A percentile compares a stretch with the other conserved stretches of the same genome.
phyloP scores from a whole-genome alignment of 1,139 yeast species.

The Pichia sp. region DNA sequence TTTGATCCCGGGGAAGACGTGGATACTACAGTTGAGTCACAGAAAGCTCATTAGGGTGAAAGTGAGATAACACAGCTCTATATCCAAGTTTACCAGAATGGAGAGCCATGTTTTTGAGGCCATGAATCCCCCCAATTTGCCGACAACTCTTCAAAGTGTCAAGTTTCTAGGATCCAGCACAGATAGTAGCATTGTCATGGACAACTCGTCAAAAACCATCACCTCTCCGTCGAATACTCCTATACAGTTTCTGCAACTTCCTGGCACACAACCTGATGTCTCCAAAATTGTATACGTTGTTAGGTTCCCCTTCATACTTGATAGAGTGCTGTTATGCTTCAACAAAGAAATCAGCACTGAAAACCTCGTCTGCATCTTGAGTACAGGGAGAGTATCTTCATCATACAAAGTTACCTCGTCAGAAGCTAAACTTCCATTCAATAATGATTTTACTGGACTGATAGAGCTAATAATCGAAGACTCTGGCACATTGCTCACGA shows the following conservation, averaged over 20 bases:
- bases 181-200: conserved; percentile 2
- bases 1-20: too few species aligned
- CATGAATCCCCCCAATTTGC: background rate
- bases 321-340: conserved; percentile 4
- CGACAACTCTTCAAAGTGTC: conserved; percentile 1
- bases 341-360: background rate
- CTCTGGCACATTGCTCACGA: background rate
- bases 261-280: too few species aligned
- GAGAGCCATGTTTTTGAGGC: background rate
- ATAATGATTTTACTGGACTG: conserved; percentile 2
- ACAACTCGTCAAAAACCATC: conserved; percentile 1
- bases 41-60: too few species aligned
- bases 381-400: conserved; percentile 1
- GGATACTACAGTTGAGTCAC: too few species aligned
- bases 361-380: conserved; percentile 3
- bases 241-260: too few species aligned
- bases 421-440: conserved; percentile 6
- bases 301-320: conserved; percentile 3
- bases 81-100: background rate
- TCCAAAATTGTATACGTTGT: background rate
- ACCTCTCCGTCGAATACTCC: background rate
- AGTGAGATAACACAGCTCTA: too few species aligned
- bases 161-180: conserved; percentile 6
- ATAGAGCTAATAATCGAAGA: background rate
- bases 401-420: conserved; percentile 1